These are phyloP conservation scores for Adansonia madagascariensis DNA, from an alignment of 441 rosid genomes.

Conservation along the genomic window DNA sequence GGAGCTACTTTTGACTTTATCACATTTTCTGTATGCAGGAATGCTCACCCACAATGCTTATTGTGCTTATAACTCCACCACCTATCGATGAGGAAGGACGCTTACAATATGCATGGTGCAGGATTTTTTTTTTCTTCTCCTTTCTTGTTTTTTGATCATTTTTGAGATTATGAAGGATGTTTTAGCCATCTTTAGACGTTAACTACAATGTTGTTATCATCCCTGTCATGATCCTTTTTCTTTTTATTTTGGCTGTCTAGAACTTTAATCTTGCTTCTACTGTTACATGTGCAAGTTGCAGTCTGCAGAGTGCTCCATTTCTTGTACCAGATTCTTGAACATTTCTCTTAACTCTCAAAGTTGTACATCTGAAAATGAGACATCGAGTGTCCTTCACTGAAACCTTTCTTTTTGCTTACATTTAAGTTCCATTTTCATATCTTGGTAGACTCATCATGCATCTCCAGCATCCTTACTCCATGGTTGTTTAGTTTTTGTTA, in stretches of 20 bases:
- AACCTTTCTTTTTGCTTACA: background rate
- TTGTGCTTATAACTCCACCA: constrained; percentile 86
- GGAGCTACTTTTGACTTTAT: constrained; percentile 12
- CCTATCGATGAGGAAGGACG: constrained; percentile 81
- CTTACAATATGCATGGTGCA: constrained; percentile 63
- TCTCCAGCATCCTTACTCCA: background rate
- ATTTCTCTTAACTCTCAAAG: background rate
- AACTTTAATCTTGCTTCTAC: background rate
- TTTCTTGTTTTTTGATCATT: background rate
- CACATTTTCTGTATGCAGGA: constrained; percentile 47
- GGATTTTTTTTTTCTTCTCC: background rate
- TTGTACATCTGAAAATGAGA: background rate
- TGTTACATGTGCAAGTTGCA: background rate
- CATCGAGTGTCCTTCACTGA: background rate
- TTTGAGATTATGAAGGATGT: background rate
- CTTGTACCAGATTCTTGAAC: background rate
- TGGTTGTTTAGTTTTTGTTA: background rate
- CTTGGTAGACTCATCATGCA: background rate
- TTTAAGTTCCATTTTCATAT: background rate
- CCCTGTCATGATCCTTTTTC: background rate
- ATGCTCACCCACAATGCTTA: constrained; percentile 63
- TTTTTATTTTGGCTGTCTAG: constrained; percentile 1
- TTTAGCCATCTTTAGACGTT: background rate
- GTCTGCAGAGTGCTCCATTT: background rate
- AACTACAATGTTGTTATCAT: constrained; percentile 13